Evolutionary conservation across 1,284 basidiomycete species (phyloP).

Genomic region (Chondrostereum purpureum): DNA sequence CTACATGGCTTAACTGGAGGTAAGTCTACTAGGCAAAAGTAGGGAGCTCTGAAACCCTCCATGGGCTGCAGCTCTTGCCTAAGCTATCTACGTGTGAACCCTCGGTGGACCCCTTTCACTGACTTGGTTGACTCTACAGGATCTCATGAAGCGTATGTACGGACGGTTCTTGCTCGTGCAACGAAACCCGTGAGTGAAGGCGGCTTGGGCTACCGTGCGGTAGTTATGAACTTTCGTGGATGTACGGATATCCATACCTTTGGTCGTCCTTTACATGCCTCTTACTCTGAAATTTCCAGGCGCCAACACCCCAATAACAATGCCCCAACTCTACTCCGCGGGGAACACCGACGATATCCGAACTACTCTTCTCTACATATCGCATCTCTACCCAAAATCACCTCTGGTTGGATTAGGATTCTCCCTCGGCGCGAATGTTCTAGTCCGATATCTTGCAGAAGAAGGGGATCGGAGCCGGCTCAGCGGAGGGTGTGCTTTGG

Average conservation of each 20-base stretch:
- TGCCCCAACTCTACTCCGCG: conserved; percentile 81
- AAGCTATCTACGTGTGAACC: conserved; percentile 1
- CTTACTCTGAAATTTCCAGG: conserved; percentile 32
- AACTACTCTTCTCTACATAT: conserved; percentile 74
- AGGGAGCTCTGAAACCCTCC: background rate
- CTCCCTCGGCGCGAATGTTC: conserved; percentile 88
- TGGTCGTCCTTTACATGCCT: conserved; percentile 1
- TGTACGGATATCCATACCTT: conserved; percentile 39
- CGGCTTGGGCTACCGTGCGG: conserved; percentile 81
- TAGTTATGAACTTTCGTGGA: conserved; percentile 89
- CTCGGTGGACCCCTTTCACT: background rate
- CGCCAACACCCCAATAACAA: conserved; percentile 79
- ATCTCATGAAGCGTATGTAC: conserved; percentile 85
- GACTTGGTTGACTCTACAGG: conserved; percentile 34
- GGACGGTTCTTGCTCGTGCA: conserved; percentile 70
- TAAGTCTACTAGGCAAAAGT: conserved; percentile 20
- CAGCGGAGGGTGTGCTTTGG: conserved; percentile 70
- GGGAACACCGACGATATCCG: conserved; percentile 84
- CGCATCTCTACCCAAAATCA: conserved; percentile 70
- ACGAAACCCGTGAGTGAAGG: conserved; percentile 64
- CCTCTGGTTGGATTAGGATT: conserved; percentile 87
- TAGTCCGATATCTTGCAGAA: conserved; percentile 89
- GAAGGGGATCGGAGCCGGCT: conserved; percentile 78
- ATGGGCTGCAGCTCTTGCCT: background rate
- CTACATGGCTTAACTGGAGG: conserved; percentile 87